Evolutionary conservation across 75 land plant genomes (phyloP), one percentile per base, ranked within the genome.

Genomic region (Pseudotsuga menziesii): DNA sequence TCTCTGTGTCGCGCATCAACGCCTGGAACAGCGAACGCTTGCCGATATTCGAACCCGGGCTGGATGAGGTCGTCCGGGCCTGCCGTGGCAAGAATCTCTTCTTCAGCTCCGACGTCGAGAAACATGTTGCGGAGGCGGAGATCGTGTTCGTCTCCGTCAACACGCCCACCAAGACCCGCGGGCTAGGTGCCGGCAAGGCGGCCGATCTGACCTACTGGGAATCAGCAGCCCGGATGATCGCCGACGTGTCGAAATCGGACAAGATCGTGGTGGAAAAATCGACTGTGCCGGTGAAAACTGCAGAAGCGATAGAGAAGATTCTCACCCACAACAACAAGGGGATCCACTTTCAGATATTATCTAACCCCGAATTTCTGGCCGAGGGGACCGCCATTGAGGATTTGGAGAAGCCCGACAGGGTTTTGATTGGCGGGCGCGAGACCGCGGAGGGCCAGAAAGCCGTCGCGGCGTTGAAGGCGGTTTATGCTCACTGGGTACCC

Each of bases 191-290:
- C 11, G 95, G 95, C 5, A 92, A 84, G 81, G 95, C 95, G 23
- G 95, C 95, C 4, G 95, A 92, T 82, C 89, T 92, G 52, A 92
- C 93, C 22, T 92, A 92, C 85, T 92, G 95, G 95, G 93, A 92
- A 76, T 86, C 89, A 66, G 95, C 93, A 0, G 93, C 95, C 29
- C 82, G 93, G 3, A 88, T 92, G 93, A 92, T 92, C 59, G 93
- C 93, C 32, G 95, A 92, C 64, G 95, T 92, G 12, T 86, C 95
- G 32, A 92, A 88, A 58, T 86, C 87, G 58, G 89, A 92, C 78
- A 92, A 92, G 81, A 90, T 92, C 80, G 95, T 92, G 32, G 95
- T 92, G 41, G 93, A 92, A 83, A 92, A 92, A 77, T 92, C 93
- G 22, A 92, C 93, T 3, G 95, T 92, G 22, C 95, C 95, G 13